A percentile compares a stretch with the other conserved stretches of the same genome.
These are phyloP conservation scores for Inga laurina DNA, from an alignment of 306 rosid genomes.

Conservation along the genomic window DNA sequence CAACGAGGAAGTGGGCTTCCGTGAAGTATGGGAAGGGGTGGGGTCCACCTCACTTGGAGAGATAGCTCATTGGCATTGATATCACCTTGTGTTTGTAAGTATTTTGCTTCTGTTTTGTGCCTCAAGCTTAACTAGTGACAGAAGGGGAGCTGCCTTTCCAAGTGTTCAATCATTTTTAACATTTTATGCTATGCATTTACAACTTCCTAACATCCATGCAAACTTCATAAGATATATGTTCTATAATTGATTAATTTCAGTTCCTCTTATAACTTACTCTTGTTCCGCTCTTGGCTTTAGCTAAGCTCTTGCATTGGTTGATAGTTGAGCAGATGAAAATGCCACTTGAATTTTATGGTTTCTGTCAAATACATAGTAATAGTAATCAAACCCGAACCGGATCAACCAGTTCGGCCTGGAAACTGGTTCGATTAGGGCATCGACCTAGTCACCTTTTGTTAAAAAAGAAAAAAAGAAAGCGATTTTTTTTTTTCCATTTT, in stretches of 20 bases:
- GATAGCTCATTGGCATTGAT: slow-evolving; percentile 76
- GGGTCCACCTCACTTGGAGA: slow-evolving; percentile 92
- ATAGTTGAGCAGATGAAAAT: not conserved
- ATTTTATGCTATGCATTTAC: not conserved
- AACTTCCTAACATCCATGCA: not conserved
- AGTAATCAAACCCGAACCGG: too few relatives aligned
- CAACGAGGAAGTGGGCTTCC: slow-evolving; percentile 71
- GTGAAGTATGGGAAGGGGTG: slow-evolving; percentile 95
- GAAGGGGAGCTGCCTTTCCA: not conserved
- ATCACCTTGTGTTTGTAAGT: not conserved
- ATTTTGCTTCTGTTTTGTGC: not conserved
- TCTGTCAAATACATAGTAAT: not conserved
- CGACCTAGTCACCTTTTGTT: too few relatives aligned
- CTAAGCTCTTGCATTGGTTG: not conserved
- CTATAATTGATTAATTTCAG: not conserved
- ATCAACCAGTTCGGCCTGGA: too few relatives aligned
- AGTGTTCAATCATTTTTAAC: not conserved
- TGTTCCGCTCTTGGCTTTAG: not conserved
- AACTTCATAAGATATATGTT: not conserved
- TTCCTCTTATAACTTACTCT: not conserved
- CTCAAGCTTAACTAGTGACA: not conserved
- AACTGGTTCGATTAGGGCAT: too few relatives aligned
- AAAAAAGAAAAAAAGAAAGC: too few relatives aligned
- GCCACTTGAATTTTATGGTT: not conserved
- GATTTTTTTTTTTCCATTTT: too few relatives aligned